Conservation (phyloP, 768 basidiomycete genomes). For the Amanita muscaria region DNA sequence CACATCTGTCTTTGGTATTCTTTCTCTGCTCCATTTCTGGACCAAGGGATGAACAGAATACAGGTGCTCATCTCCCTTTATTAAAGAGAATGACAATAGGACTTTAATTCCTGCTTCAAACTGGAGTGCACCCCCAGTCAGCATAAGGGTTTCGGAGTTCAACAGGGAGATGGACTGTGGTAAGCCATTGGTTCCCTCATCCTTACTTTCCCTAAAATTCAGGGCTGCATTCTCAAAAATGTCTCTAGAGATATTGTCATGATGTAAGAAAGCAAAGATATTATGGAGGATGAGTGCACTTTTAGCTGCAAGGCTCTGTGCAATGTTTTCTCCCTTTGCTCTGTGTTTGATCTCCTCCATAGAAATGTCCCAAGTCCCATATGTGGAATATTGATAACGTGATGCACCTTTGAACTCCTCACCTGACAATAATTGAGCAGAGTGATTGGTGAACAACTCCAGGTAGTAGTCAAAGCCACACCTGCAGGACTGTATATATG, state of each 20-base stretch:
- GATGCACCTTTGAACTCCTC: conserved; percentile 11
- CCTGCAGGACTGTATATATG: no score
- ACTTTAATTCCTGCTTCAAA: conserved; percentile 14
- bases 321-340: conserved; percentile 3
- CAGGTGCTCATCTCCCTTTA: no score
- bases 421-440: conserved; percentile 8
- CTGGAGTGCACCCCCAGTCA: conserved; percentile 10
- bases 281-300: conserved; percentile 14
- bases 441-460: conserved; percentile 5
- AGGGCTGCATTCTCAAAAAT: no score
- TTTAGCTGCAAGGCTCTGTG: conserved; percentile 12
- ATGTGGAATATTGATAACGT: conserved; percentile 13
- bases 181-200: neutral
- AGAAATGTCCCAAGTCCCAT: no score
- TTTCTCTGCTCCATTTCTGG: conserved; percentile 8
- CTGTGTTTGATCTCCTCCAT: conserved; percentile 10
- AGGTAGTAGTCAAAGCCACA: conserved; percentile 12
- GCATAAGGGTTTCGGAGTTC: no score
- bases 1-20: neutral
- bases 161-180: no score
- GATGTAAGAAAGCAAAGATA: conserved; percentile 12
- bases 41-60: conserved; percentile 13
- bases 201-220: neutral
- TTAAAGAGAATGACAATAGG: conserved; percentile 13
- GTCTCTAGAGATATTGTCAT: no score